A percentile compares a stretch with the other conserved stretches of the same genome.
phyloP scores from a whole-genome alignment of 2,329 filamentous ascomycete genomes.

The Lasiodiplodia gonubiensis region DNA sequence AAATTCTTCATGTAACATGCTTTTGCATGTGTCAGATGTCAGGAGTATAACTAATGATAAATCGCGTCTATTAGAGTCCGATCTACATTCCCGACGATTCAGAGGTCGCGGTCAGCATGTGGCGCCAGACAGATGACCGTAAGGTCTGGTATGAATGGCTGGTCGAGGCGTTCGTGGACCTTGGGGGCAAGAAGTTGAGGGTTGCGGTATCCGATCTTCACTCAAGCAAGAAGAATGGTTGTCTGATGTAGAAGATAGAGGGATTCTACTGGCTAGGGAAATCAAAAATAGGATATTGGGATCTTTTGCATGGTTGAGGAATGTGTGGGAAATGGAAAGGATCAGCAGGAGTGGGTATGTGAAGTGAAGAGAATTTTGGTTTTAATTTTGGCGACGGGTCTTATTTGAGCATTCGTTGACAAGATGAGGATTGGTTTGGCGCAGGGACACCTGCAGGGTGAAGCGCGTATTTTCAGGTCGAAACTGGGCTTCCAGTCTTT shows the following conservation, averaged over 20 bases:
- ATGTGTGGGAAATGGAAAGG: neutral
- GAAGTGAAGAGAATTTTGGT: neutral
- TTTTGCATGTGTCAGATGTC: neutral
- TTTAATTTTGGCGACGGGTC: neutral
- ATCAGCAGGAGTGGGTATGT: neutral
- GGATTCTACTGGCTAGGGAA: neutral
- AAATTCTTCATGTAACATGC: neutral
- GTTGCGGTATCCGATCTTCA: conserved; percentile 42
- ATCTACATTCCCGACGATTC: conserved; percentile 83
- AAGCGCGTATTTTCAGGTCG: neutral
- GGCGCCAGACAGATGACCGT: conserved; percentile 91
- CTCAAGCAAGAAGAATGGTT: conserved; percentile 47
- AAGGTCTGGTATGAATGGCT: conserved; percentile 99
- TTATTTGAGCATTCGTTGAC: neutral
- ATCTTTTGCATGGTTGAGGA: too few relatives aligned
- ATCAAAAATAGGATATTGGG: neutral
- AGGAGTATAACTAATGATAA: neutral
- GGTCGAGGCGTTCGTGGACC: conserved; percentile 75
- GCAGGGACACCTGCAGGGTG: neutral
- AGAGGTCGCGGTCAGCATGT: conserved; percentile 91
- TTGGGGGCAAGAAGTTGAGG: conserved; percentile 11
- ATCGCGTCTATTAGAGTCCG: conserved; percentile 65
- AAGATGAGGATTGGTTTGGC: neutral
- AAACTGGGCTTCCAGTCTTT: neutral
- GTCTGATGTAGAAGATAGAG: conserved; percentile 42